phyloP scores from a whole-genome alignment of 2,329 filamentous ascomycete species.

The Lecanosticta acicola region DNA sequence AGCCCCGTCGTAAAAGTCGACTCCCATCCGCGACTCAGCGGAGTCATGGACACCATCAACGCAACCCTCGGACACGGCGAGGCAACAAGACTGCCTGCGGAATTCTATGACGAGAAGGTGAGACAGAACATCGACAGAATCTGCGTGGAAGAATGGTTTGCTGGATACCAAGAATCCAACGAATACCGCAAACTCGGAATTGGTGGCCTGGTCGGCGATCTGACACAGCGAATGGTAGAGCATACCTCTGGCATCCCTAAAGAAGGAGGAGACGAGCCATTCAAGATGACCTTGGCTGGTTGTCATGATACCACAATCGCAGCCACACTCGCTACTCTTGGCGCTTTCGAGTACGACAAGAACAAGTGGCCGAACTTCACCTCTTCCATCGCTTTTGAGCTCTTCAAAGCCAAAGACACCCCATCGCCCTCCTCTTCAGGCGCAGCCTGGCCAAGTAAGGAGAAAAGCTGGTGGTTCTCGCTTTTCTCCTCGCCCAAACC shows the following conservation, averaged over 20 bases:
- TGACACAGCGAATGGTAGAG: conserved; percentile 54
- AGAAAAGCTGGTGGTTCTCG: conserved; percentile 26
- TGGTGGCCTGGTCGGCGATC: conserved; percentile 74
- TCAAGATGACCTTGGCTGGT: conserved; percentile 74
- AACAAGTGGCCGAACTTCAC: conserved; percentile 86
- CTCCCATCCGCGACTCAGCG: conserved; percentile 73
- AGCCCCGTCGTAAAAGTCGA: conserved; percentile 69
- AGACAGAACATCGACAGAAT: conserved; percentile 65
- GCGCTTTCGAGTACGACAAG: conserved; percentile 62
- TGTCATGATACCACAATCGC: conserved; percentile 94
- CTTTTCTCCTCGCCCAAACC: conserved; percentile 21
- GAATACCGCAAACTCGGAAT: conserved; percentile 91
- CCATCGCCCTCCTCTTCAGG: conserved; percentile 15
- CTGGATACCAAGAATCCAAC: conserved; percentile 72
- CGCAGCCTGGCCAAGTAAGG: conserved; percentile 16
- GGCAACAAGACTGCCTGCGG: conserved; percentile 55
- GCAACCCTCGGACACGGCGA: conserved; percentile 79
- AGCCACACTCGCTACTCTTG: conserved; percentile 68
- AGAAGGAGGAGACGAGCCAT: conserved; percentile 42
- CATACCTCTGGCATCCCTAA: conserved; percentile 33
- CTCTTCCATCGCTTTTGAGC: conserved; percentile 82
- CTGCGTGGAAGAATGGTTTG: conserved; percentile 86
- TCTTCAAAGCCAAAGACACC: conserved; percentile 58
- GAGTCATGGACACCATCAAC: conserved; percentile 93
- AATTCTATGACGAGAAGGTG: conserved; percentile 78